Base-by-base conservation (phyloP, 2,329 filamentous ascomycete genomes). In the Ophiostoma sp. region DNA sequence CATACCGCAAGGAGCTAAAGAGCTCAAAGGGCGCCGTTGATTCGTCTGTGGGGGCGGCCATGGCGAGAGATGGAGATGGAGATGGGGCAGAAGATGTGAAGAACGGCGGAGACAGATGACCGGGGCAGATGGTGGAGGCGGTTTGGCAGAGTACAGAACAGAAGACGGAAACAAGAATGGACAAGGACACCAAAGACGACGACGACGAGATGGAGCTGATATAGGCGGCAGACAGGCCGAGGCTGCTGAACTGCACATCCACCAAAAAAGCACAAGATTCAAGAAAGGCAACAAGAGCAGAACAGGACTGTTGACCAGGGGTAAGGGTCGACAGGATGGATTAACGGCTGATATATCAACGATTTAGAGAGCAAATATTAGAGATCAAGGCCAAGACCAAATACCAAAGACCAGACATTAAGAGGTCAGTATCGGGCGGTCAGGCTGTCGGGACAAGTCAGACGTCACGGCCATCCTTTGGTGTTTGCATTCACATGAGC, bases 1-100 rank as follows among this genome's bases (percentile, higher is more conserved):
- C 91, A 77, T 89, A 92, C 69, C 91, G 89, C 70, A 93, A 81
- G 0, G 91, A 90, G 2, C 89, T 90, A 76, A 92, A 90, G 41
- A 94, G 80, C 67, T 67, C 65, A 48, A 67, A 67, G 17, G 65
- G 36, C 20, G 44, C 44, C 65, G 44, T 6, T 39, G 71, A 31
- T 1, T n/a, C 35, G 23, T 80, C 76, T 20, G 79, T 76, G 15
- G 77, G 73, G 80, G 71, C 36, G 15, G 33, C 27, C 57, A 71
- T 67, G 23, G 35, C n/a, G 27, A 67, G 13, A 60, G 54, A 20
- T 20, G 54, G 54, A 60, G 54, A 31, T 20, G 23, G 10, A 60
- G 54, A 7, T 20, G 54, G 20, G 27, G 20, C 23, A 23, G 4
- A 31, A 60, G 11, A 52, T 23, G 54, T 1, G 54, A 27, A 23